Percentiles rank a stretch among this genome's conserved stretches.
phyloP scores from a whole-genome alignment of 495 filamentous ascomycete species.

The Penicillium subrubescens region DNA sequence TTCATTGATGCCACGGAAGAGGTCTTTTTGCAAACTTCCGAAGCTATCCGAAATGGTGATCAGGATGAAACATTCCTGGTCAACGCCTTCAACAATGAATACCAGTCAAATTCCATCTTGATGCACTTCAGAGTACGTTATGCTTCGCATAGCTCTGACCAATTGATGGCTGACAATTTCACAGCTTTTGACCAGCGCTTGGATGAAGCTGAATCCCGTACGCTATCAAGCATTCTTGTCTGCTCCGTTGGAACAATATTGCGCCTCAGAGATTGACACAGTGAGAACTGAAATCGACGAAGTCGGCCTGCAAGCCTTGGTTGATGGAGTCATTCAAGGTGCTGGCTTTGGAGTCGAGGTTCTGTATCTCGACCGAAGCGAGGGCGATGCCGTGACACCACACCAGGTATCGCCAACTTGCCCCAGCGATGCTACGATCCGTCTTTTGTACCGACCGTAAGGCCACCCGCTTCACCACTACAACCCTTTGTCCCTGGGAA shows the following conservation, averaged over 20 bases:
- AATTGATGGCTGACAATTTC: constrained; percentile 11
- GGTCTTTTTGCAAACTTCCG: constrained; percentile 61
- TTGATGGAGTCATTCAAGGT: constrained; percentile 73
- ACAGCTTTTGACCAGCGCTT: constrained; percentile 81
- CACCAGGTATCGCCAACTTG: constrained; percentile 65
- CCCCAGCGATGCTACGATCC: constrained; percentile 56
- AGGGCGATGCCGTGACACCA: constrained; percentile 75
- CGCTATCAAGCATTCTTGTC: constrained; percentile 72
- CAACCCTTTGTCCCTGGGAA: neutral
- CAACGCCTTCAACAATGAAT: constrained; percentile 73
- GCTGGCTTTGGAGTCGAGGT: constrained; percentile 82
- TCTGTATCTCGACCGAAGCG: constrained; percentile 87
- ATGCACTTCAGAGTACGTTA: constrained; percentile 65
- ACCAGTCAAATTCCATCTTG: constrained; percentile 70
- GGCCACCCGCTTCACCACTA: constrained; percentile 25
- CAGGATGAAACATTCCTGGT: constrained; percentile 65
- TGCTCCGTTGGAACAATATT: constrained; percentile 68
- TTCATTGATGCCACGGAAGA: constrained; percentile 75
- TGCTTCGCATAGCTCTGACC: neutral
- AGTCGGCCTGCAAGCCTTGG: constrained; percentile 73
- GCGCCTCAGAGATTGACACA: constrained; percentile 68
- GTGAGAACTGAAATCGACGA: constrained; percentile 85
- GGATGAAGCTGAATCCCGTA: constrained; percentile 73
- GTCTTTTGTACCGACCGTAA: constrained; percentile 72
- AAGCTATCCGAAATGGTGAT: constrained; percentile 52